Conservation (phyloP, 768 basidiomycete genomes). For the Boletus insuetus region DNA sequence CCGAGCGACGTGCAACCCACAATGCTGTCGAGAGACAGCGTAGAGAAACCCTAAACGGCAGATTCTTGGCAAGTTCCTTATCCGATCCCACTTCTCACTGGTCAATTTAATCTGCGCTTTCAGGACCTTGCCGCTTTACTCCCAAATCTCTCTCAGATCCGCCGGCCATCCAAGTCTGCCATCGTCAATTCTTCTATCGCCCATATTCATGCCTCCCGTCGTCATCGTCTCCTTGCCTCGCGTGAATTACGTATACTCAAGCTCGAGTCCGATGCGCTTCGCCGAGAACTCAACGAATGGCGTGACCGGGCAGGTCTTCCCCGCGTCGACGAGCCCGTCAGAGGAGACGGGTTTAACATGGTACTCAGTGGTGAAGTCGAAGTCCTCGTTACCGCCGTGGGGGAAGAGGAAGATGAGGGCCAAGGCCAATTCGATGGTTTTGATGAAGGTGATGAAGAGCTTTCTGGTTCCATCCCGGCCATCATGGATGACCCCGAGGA, state of each 20-base stretch:
- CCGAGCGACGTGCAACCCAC: constrained; percentile 93
- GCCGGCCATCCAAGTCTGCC: constrained; percentile 92
- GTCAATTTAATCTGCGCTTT: constrained; percentile 14
- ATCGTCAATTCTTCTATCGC: constrained; percentile 97
- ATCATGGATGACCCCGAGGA: constrained; percentile 35
- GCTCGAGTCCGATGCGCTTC: constrained; percentile 80
- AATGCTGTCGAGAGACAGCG: constrained; percentile 96
- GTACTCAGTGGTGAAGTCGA: constrained; percentile 71
- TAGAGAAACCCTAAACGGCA: constrained; percentile 87
- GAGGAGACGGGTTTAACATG: constrained; percentile 71
- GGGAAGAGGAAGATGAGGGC: constrained; percentile 55
- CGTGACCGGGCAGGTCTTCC: constrained; percentile 72
- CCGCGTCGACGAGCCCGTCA: constrained; percentile 67
- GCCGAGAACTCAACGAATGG: constrained; percentile 93
- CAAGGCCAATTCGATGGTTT: constrained; percentile 36
- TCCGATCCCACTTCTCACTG: constrained; percentile 4
- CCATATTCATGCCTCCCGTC: constrained; percentile 78
- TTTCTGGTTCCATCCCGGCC: constrained; percentile 24
- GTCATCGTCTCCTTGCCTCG: constrained; percentile 77
- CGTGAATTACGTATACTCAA: constrained; percentile 79
- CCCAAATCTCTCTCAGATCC: constrained; percentile 86
- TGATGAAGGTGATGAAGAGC: constrained; percentile 43
- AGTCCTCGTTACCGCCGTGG: constrained; percentile 50
- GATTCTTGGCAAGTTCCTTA: constrained; percentile 70
- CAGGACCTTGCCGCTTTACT: constrained; percentile 90